A percentile compares a stretch with the other conserved stretches of the same genome.
Evolutionary conservation across 1,284 basidiomycete species (phyloP).

Genomic region (Tilletia horrida): DNA sequence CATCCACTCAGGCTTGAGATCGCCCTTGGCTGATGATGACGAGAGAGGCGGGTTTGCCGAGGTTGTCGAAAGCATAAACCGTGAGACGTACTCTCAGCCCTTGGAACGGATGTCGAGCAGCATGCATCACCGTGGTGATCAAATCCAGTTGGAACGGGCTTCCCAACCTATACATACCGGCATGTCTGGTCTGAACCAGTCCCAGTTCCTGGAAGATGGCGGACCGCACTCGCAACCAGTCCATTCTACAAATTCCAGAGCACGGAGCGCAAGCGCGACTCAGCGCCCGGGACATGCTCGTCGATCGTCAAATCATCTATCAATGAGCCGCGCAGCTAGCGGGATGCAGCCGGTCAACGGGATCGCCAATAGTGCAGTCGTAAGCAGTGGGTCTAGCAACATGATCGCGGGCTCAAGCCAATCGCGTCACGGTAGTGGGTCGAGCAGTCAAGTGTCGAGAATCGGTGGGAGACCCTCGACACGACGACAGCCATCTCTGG

Average conservation of each 20-base stretch:
- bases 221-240: background rate
- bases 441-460: background rate
- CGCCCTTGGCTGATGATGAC: background rate
- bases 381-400: no score
- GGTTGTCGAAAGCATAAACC: slow-evolving; percentile 12
- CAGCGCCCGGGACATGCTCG: background rate
- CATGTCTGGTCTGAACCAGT: background rate
- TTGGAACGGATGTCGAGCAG: no score
- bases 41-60: slow-evolving; percentile 14
- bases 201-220: background rate
- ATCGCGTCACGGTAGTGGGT: background rate
- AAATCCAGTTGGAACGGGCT: background rate
- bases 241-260: background rate
- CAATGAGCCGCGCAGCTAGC: slow-evolving; percentile 2
- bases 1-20: background rate
- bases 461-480: background rate
- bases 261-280: slow-evolving; percentile 1
- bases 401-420: background rate
- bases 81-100: background rate
- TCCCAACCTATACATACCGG: background rate
- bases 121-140: background rate
- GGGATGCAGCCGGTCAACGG: background rate
- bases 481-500: background rate
- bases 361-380: background rate
- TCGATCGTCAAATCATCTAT: background rate